Base-by-base conservation (phyloP, 352 stramenopile genomes). In the Hyaloperonospora brassicae region DNA sequence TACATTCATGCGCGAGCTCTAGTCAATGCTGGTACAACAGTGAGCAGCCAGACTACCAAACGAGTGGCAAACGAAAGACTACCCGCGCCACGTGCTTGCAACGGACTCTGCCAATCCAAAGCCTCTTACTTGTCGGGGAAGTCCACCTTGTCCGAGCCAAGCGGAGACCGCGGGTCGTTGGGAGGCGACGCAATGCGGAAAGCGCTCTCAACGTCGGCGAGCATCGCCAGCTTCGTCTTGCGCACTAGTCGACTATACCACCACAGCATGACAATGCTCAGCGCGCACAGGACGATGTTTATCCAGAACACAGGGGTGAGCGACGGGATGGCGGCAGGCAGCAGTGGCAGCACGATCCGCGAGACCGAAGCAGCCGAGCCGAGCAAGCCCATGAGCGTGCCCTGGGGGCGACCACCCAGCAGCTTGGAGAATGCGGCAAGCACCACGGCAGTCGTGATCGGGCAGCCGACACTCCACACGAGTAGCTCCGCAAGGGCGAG, bases 401-500 rank as follows among this genome's bases (percentile, higher is more conserved):
- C 79, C 50, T 89, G 79, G 12, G 77, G 79, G 7, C 76, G 67
- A 22, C 71, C 70, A n/a, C 79, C 79, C 4, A 87, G 55, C 39
- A 87, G 49, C 51, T 86, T 86, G n/a, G 76, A 87, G 31, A 87
- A 89, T 0, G 79, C 76, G 0, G 79, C 73, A 6, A 89, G 60
- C 10, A 79, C 73, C 6, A 87, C 79, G 0, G 79, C 76, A 1
- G 78, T 85, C 35, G 73, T 84, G 46, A 88, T 85, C 0, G 78
- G 78, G 49, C 73, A 86, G 12, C 78, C 78, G 31, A 88, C 81
- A 61, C 76, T 86, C 78, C 78, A 88, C 22, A 88, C 73, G 22
- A 86, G 74, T 21, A 87, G 62, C 45, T 86, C 74, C 0, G 70
- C 72, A 3, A 84, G n/a, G 27, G 65, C 48, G 0, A 88, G 45